Percentiles rank a stretch among this genome's conserved stretches.
These are phyloP conservation scores for Forsythia viridissima DNA, from an alignment of 257 asterid genomes.

Conservation along the genomic window DNA sequence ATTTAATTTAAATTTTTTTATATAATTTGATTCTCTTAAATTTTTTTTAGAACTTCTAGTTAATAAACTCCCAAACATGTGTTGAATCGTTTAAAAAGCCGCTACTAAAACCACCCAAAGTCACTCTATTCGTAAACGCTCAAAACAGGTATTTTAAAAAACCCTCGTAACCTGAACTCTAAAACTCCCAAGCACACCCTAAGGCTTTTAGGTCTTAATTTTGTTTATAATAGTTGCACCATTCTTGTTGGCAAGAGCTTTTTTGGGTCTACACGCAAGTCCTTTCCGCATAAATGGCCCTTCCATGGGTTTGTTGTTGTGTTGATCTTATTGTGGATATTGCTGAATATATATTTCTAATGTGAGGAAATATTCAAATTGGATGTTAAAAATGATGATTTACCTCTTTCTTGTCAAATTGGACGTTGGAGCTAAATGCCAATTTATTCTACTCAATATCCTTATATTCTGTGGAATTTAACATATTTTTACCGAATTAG, in stretches of 20 bases:
- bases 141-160: too few relatives aligned
- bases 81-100: too few relatives aligned
- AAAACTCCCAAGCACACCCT: too few relatives aligned
- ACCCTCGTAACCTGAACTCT: too few relatives aligned
- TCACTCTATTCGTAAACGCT: too few relatives aligned
- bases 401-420: background rate
- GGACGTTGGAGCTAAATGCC: background rate
- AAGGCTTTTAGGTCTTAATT: background rate
- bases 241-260: background rate
- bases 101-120: too few relatives aligned
- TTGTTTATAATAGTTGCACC: background rate
- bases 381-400: background rate
- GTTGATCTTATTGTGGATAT: too few relatives aligned
- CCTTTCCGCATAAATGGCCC: background rate
- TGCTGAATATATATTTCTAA: background rate
- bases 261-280: background rate
- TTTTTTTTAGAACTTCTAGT: too few relatives aligned
- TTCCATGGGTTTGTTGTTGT: background rate
- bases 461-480: background rate
- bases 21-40: too few relatives aligned
- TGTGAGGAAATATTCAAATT: background rate
- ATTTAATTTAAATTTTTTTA: too few relatives aligned
- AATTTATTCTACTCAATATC: background rate
- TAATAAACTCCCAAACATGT: too few relatives aligned
- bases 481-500: background rate